A percentile compares a stretch with the other conserved stretches of the same genome.
phyloP scores from a whole-genome alignment of 441 rosid genomes.

The Erodium trifolium region DNA sequence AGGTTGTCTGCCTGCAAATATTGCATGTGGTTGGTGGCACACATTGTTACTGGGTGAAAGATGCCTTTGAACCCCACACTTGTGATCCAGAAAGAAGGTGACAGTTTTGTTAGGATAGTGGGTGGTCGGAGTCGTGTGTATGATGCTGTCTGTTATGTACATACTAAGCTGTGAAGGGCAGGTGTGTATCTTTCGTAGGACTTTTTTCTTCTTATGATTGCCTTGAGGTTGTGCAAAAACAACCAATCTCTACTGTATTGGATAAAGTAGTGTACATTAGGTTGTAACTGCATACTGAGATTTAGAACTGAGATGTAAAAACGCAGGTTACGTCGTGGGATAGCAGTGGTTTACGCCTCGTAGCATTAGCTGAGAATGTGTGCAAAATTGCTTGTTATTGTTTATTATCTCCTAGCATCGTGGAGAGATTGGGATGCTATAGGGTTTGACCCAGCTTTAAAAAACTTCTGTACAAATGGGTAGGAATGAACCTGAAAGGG shows the following conservation, averaged over 20 bases:
- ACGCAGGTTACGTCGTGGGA: background rate
- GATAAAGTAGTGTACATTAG: slow-evolving; percentile 1
- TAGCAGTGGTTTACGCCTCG: no score
- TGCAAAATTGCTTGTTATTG: no score
- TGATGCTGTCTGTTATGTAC: background rate
- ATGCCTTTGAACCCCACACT: slow-evolving; percentile 31
- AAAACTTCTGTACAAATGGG: no score
- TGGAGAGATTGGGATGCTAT: no score
- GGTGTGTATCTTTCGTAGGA: background rate
- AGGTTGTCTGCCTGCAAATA: slow-evolving; percentile 48
- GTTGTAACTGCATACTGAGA: background rate
- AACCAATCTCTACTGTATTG: background rate
- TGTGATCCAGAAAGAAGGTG: background rate
- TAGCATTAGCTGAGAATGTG: no score
- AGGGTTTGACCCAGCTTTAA: no score
- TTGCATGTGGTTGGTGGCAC: slow-evolving; percentile 99
- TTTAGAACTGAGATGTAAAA: no score
- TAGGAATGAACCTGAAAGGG: no score
- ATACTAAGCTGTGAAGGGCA: background rate
- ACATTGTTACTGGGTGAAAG: slow-evolving; percentile 67
- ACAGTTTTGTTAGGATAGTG: slow-evolving; percentile 2
- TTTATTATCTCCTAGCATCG: no score
- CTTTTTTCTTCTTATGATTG: background rate
- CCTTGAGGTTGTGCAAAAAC: slow-evolving; percentile 1
- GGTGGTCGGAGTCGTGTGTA: background rate